Conservation (phyloP, 371 early-diverging fungal species). For the Syncephalastrum racemosum region DNA sequence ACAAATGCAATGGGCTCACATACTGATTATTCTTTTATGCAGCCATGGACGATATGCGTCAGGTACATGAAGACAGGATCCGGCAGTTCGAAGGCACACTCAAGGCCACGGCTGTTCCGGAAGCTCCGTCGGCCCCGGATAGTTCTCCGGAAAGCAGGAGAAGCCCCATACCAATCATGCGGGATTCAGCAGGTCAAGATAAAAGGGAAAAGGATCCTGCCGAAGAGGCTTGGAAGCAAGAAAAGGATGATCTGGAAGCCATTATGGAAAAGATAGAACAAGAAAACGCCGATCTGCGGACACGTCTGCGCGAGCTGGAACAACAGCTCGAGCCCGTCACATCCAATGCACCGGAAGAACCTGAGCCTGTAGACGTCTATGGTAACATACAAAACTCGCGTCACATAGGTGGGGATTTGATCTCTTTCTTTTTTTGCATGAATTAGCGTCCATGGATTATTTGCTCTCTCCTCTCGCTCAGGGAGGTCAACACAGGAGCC, state of each 20-base stretch:
- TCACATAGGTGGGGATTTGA: not conserved
- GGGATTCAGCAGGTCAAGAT: too few relatives aligned
- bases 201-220: too few relatives aligned
- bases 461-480: constrained; percentile 32
- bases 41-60: too few relatives aligned
- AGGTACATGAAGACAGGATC: too few relatives aligned
- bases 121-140: constrained; percentile 21
- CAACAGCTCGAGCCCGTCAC: constrained; percentile 2
- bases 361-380: constrained; percentile 21
- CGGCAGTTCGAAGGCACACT: too few relatives aligned
- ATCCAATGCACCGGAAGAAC: constrained; percentile 5
- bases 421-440: not conserved
- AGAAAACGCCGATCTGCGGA: constrained; percentile 9
- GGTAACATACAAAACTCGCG: constrained; percentile 5
- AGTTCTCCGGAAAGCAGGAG: constrained; percentile 27
- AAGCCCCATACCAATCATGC: constrained; percentile 12
- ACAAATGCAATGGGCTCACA: too few relatives aligned
- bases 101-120: too few relatives aligned
- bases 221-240: too few relatives aligned
- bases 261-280: constrained; percentile 22
- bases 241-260: too few relatives aligned
- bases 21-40: too few relatives aligned
- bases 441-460: constrained; percentile 39
- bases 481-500: constrained; percentile 19
- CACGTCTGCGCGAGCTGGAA: constrained; percentile 1